phyloP scores from a whole-genome alignment of 805 yeast species.

The Nakazawaea pomicola region DNA sequence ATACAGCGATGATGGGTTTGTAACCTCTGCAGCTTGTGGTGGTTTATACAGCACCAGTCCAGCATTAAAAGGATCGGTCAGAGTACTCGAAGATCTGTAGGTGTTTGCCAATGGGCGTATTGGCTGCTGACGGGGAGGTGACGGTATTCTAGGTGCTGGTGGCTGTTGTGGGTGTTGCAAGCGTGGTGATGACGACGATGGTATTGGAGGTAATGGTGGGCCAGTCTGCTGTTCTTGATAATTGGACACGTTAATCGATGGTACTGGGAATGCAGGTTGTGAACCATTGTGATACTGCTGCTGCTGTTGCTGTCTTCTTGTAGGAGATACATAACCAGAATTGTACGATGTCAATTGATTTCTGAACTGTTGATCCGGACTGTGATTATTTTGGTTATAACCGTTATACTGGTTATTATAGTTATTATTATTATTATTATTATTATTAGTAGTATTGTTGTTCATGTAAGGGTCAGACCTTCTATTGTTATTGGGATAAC shows the following conservation, averaged over 20 bases:
- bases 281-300: neutral
- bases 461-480: neutral
- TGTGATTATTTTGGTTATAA: neutral
- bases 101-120: conserved; percentile 2
- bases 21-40: too few relatives aligned
- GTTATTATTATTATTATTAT: neutral
- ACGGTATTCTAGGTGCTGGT: too few relatives aligned
- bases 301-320: neutral
- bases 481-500: neutral
- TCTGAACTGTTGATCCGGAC: too few relatives aligned
- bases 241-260: neutral
- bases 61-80: neutral
- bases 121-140: neutral
- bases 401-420: neutral
- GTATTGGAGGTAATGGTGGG: too few relatives aligned
- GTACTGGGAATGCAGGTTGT: neutral
- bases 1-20: too few relatives aligned
- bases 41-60: too few relatives aligned
- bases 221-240: neutral
- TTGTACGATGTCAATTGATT: too few relatives aligned
- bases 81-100: conserved; percentile 1
- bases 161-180: neutral
- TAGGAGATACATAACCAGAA: too few relatives aligned
- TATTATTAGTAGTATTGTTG: neutral
- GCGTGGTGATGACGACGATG: neutral